Base-by-base conservation (phyloP, 805 yeast species). In the Starmera dryadoides region DNA sequence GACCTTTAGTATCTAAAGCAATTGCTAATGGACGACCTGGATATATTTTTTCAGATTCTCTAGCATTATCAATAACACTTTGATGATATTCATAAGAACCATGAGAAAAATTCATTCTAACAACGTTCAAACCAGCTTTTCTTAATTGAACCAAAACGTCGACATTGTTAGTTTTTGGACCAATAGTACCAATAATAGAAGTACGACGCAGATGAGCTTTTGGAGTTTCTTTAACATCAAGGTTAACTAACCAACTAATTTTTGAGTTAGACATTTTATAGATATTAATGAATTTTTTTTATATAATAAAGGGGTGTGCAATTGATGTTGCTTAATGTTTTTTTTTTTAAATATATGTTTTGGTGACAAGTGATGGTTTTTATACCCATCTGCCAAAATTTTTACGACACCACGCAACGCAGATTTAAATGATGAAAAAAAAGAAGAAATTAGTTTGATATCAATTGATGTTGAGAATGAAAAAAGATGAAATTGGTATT, bases 1-100 rank as follows among this genome's bases (percentile, higher is more conserved):
- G 98, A 55, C 98, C 98, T 79, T 93, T 93, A 66, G 98, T 93
- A 68, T 93, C 98, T 57, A 93, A 80, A 50, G 98, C 98, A 68
- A 93, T 89, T 46, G 96, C 98, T 59, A 93, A 76, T 40, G 98
- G 98, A 73, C 98, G 86, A 60, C 98, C 97, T 51, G 85, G 79
- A 68, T 82, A 88, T 41, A 83, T 64, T 66, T 80, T 81, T 69
- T 86, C 96, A 49, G 97, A 88, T 68, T 87, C 81, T 71, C 95
- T 84, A 56, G 97, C 87, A 62, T 93, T 91, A 77, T 91, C 97
- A 65, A 93, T 73, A 58, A 93, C 98, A 47, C 86, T 71, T 71
- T 89, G 96, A 71, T 93, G 98, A 80, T 93, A 93, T 59, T 89
- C 97, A 72, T 93, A 81, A 38, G 96, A 78, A 58, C 98, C 98